These are phyloP conservation scores for Penicillium odoratum DNA, from an alignment of 495 filamentous ascomycete genomes.

Conservation along the genomic window DNA sequence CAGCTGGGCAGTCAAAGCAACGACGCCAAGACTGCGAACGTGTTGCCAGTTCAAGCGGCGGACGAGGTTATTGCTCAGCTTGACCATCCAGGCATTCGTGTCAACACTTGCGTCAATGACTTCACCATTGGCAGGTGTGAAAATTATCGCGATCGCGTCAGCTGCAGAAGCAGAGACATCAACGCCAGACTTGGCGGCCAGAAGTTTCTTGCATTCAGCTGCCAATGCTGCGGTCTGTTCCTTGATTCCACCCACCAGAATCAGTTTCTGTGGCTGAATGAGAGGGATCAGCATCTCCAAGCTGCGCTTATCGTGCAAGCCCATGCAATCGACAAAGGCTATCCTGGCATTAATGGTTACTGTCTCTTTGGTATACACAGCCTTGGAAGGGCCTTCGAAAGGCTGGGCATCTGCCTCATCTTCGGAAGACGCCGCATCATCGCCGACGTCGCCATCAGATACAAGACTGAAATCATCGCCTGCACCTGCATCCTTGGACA, in stretches of 20 bases:
- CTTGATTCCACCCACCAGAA: constrained; percentile 76
- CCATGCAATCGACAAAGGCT: constrained; percentile 86
- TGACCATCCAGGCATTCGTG: constrained; percentile 95
- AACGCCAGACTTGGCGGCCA: constrained; percentile 54
- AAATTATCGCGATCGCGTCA: constrained; percentile 59
- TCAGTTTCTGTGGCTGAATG: constrained; percentile 90
- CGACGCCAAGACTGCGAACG: constrained; percentile 83
- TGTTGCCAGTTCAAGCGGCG: constrained; percentile 91
- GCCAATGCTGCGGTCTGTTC: constrained; percentile 77
- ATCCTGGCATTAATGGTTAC: constrained; percentile 71
- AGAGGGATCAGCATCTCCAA: constrained; percentile 93
- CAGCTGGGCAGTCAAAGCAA: constrained; percentile 75
- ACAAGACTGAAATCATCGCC: constrained; percentile 40
- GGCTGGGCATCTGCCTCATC: constrained; percentile 47
- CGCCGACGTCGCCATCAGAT: constrained; percentile 46
- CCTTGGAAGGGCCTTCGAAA: constrained; percentile 71
- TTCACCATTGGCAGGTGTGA: constrained; percentile 71
- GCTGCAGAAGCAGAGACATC: constrained; percentile 32
- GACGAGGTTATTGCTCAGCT: constrained; percentile 78
- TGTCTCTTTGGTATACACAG: constrained; percentile 58
- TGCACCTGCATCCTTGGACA: constrained; percentile 40
- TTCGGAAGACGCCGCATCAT: constrained; percentile 48
- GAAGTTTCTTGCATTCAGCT: constrained; percentile 74
- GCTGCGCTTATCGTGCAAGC: constrained; percentile 88
- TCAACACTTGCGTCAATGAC: constrained; percentile 89